Evolutionary conservation across 495 filamentous ascomycete genomes (phyloP), one percentile per base, ranked within the genome.

Genomic region (Aspergillus baeticus): DNA sequence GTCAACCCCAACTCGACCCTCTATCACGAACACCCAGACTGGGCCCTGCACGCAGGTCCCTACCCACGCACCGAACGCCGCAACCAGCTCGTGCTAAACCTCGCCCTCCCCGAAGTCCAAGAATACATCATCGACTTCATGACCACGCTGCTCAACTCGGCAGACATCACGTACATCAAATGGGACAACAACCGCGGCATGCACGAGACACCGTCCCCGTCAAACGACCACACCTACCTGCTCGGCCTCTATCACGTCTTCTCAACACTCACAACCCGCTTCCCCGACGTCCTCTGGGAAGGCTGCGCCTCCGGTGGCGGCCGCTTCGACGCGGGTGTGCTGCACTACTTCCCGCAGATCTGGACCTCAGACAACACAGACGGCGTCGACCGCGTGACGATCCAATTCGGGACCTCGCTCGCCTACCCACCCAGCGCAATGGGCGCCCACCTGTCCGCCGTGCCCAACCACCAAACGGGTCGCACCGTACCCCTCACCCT

Each of bases 301-400:
- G 81, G 81, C 10, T 83, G 79, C 52, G 81, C 77, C 15, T 81
- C 77, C 1, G 81, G 81, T 21, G 81, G 80, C 18, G 81, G 75
- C 4, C 74, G 80, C 20, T 83, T 82, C 54, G 80, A 84, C 51
- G 65, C 81, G 0, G 81, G 80, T 0, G 52, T 83, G 2, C 66
- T 84, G 22, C 78, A 82, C 43, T 84, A 77, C 60, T 82, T 78
- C 73, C 78, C 81, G 0, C 81, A 84, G 60, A 74, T 76, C 60
- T 84, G 81, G 81, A 80, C 81, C 0, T 80, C 77, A 0, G 81
- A 84, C 36, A 69, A 84, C 58, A 84, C 79, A 15, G 81, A 84
- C 51, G 80, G 72, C 3, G 60, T 80, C 1, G 72, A 79, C 39
- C 75, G 80, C 13, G 67, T 84, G 21, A 62, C 67, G n/a, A 84